Evolutionary conservation across 495 filamentous ascomycete genomes (phyloP).

Genomic region (Xylona heveae): DNA sequence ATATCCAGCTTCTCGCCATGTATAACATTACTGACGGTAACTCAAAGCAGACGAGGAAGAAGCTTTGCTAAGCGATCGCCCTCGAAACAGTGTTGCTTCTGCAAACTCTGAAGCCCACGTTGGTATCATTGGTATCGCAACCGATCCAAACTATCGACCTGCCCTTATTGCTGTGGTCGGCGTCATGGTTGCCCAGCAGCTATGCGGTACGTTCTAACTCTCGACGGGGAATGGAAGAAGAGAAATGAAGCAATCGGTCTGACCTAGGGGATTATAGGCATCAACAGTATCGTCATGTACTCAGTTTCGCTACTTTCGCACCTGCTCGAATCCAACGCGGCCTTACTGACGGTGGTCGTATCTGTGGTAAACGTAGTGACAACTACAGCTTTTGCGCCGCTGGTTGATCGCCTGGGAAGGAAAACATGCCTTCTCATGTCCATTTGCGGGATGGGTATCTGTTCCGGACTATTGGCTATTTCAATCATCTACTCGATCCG

Average conservation of each 20-base stretch:
- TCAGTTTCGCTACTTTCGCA: conserved; percentile 67
- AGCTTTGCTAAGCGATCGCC: conserved; percentile 12
- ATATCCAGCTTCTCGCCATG: conserved; percentile 3
- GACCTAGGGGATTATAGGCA: conserved; percentile 32
- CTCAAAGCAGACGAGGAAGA: conserved; percentile 15
- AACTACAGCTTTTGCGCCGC: conserved; percentile 56
- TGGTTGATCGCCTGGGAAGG: conserved; percentile 72
- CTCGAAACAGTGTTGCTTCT: conserved; percentile 2
- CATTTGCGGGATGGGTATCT: conserved; percentile 63
- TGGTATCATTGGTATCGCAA: conserved; percentile 43
- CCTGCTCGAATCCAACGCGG: conserved; percentile 56
- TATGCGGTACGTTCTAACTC: conserved; percentile 20
- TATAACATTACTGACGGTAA: conserved; percentile 2
- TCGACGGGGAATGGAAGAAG: background rate
- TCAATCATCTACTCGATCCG: conserved; percentile 49
- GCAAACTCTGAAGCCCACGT: conserved; percentile 19
- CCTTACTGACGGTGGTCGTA: conserved; percentile 62
- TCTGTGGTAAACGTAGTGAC: conserved; percentile 70
- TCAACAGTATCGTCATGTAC: conserved; percentile 98
- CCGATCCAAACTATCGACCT: conserved; percentile 42
- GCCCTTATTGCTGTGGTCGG: conserved; percentile 70
- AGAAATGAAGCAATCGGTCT: background rate
- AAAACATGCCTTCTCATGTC: conserved; percentile 63
- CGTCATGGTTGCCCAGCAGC: conserved; percentile 83
- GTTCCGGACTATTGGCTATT: conserved; percentile 49